Evolutionary conservation across 1,284 basidiomycete species (phyloP), one percentile per base, ranked within the genome.

Genomic region (Ustilago vetiveriae): DNA sequence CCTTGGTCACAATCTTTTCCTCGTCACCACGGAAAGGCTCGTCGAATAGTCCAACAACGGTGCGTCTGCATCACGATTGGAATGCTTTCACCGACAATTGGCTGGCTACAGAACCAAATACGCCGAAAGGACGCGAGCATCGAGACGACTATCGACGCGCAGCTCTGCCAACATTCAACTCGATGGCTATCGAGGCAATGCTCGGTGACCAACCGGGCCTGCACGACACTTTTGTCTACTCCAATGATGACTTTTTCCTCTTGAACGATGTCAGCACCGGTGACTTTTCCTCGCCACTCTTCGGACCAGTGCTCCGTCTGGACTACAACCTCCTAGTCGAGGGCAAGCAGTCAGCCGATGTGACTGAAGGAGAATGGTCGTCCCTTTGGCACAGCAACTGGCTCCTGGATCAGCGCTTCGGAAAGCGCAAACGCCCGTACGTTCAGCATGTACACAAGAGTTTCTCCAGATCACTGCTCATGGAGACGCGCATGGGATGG

Each of bases 231-330:
- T 65, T 72, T 33, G 2, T 76, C 37, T 69, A 60, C 23, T 49
- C 58, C 30, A 78, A 78, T 40, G 75, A 77, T 38, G 75, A 78
- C 43, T 69, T 74, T 23, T 78, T 78, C 68, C 43, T 78, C 21
- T n/a, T 47, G 2, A 44, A 55, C 26, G 46, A 55, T 23, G 45
- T 60, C 0, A 59, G 37, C 29, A 46, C 40, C 4, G 53, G 47
- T 27, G 73, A 75, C 37, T 24, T 75, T 21, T 36, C 35, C 9
- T 69, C 67, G 4, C 75, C 75, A 9, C 50, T 75, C 1, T 74
- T 55, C 27, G 72, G 75, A 2, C 67, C 67, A 3, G 60, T 75
- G 21, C n/a, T 78, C 22, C 67, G 72, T 26, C 40, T 78, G n/a
- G 65, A 78, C 49, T 48, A 58, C 32, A 59, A 70, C 40, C 40